Base-by-base conservation (phyloP, 345 rosid genomes). In the Linum lewisii region DNA sequence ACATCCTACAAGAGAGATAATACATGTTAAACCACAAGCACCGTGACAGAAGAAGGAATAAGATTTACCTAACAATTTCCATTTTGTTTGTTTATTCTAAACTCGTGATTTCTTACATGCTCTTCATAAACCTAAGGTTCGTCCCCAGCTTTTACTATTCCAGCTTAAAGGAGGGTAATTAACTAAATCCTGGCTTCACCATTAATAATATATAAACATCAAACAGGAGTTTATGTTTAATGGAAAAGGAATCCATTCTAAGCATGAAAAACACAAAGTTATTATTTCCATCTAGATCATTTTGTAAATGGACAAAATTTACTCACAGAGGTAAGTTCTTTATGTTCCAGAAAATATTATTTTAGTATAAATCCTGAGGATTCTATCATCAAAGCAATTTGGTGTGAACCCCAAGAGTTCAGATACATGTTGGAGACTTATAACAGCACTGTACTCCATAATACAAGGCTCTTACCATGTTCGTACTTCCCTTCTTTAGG, bases 1-100 rank as follows among this genome's bases (percentile, higher is more conserved):
- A 54, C 73, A 65, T 75, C 86, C 98, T 91, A 57, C 60, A 74
- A 51, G 54, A 69, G 24, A 59, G 29, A 15, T 29, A 52, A 45
- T 57, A 19, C 21, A 50, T 22, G 53, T 64, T 32, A 64, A 20
- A 42, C 24, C 24, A 21, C 4, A 23, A 19, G 10, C 16, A 61
- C 36, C 21, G 57, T 11, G 10, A 51, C 24, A 26, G 16, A 1
- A 22, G 42, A 5, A 36, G 55, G 61, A 57, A 32, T 5, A 38
- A 15, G 45, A 38, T 38, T 38, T 13, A 15, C 45, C 45, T 3
- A 6, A 38, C 9, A 38, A 2, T 4, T 38, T 9, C 45, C 16
- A 38, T 9, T 38, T 4, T 38, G 16, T 8, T 38, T 8, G 16
- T 9, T 8, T 6, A 38, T 38, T 38, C 16, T 15, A 9, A 8